Base-by-base conservation (phyloP, 139 green algal genomes). In the Astrephomene gubernaculifera region DNA sequence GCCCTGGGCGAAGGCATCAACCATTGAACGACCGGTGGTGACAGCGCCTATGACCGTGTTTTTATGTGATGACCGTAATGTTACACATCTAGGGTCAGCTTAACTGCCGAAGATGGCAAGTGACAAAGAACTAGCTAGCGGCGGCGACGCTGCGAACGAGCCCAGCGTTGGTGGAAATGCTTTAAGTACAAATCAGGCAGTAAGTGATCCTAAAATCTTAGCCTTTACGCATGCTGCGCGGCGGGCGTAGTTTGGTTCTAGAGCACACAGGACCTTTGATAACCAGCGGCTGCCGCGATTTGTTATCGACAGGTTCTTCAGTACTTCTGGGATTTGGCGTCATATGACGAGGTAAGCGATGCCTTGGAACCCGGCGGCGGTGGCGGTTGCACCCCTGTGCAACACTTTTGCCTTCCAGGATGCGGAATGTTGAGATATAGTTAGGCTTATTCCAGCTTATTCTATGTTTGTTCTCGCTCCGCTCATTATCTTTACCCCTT, bases 281-380 rank as follows among this genome's bases (percentile, higher is more conserved):
- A 31, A n/a, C n/a, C n/a, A n/a, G n/a, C n/a, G n/a, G 6, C 31
- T 53, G 36, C 35, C 36, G 36, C 31, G 3, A 71, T 44, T 29
- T 52, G 17, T 25, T 41, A 17, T 64, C 75, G 79, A 71, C 85
- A 96, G 90, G 89, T 96, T 6, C 83, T 96, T 29, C 64, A 88
- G 22, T 83, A 86, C n/a, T 97, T 97, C 68, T 97, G 93, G 92
- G 89, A 96, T 38, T 72, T 97, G n/a, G 94, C 94, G 10, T 93
- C 89, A 0, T 74, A 94, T 0, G 87, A 96, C 25, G 71, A 92
- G 87, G 87, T 93, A 33, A 22, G 82, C n/a, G n/a, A n/a, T n/a
- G n/a, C n/a, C n/a, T 65, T n/a, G 61, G n/a, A 63, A 61, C 76
- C 60, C 21, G 39, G 24, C 31, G 76, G 33, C 29, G 41, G n/a